Conservation (phyloP, 345 rosid genomes). For the Psidium friedrichsthalianum region DNA sequence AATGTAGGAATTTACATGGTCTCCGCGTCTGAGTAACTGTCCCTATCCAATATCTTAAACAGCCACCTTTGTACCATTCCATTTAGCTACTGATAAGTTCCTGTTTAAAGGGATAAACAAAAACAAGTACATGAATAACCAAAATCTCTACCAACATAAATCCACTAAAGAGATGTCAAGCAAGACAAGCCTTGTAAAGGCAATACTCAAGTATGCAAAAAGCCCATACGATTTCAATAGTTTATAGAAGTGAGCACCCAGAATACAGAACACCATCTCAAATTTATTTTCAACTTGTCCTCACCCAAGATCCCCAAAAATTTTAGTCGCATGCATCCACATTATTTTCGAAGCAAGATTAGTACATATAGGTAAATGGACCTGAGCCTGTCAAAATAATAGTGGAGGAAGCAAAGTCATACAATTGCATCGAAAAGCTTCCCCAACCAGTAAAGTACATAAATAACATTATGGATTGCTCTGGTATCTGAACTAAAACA, state of each 20-base stretch:
- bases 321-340: neutral
- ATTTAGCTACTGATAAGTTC: conserved; percentile 91
- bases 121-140: neutral
- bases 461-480: neutral
- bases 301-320: neutral
- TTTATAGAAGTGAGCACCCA: neutral
- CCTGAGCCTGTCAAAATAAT: neutral
- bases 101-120: conserved; percentile 18
- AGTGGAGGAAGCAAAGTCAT: neutral
- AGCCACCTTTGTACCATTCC: conserved; percentile 94
- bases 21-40: conserved; percentile 55
- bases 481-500: neutral
- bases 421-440: neutral
- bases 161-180: neutral
- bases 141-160: neutral
- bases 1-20: conserved; percentile 37
- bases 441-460: neutral
- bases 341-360: neutral
- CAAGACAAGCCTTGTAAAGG: neutral
- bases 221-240: neutral
- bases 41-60: conserved; percentile 83
- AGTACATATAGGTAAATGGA: neutral
- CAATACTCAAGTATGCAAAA: neutral
- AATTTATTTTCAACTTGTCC: neutral
- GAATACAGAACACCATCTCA: neutral